Evolutionary conservation across 345 rosid species (phyloP).

Genomic region (Capsella bursapastoris): DNA sequence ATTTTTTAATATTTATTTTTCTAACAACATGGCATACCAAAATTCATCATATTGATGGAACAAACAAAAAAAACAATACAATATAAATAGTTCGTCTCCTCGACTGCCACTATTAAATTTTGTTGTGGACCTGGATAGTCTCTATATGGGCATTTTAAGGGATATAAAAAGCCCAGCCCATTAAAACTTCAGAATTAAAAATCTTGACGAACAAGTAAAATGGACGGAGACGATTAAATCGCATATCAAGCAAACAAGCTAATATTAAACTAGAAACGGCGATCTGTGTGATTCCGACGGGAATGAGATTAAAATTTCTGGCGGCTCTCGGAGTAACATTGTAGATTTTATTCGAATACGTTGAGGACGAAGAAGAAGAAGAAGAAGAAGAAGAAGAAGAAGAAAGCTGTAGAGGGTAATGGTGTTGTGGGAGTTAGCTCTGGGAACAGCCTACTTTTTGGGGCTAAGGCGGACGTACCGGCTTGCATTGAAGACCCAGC

Average conservation of each 20-base stretch:
- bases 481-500: slow-evolving; percentile 72
- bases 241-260: slow-evolving; percentile 4
- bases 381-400: background rate
- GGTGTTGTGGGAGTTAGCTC: slow-evolving; percentile 94
- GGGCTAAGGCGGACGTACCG: slow-evolving; percentile 80
- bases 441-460: slow-evolving; percentile 84
- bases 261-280: slow-evolving; percentile 14
- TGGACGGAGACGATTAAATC: slow-evolving; percentile 39
- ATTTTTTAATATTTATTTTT: too few species aligned
- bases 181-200: background rate
- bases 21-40: background rate
- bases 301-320: slow-evolving; percentile 27
- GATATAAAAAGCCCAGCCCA: slow-evolving; percentile 26
- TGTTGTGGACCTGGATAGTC: background rate
- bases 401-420: slow-evolving; percentile 37
- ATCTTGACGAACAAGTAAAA: slow-evolving; percentile 35
- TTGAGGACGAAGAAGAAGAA: slow-evolving; percentile 13
- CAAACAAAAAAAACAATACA: background rate
- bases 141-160: background rate
- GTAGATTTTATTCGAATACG: background rate
- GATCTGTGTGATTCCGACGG: slow-evolving; percentile 34
- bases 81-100: too few species aligned
- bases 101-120: too few species aligned
- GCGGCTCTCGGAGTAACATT: slow-evolving; percentile 19
- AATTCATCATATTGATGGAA: background rate